These are phyloP conservation scores for Aphanomyces euteiches DNA, from an alignment of 352 stramenopile genomes.

Conservation along the genomic window DNA sequence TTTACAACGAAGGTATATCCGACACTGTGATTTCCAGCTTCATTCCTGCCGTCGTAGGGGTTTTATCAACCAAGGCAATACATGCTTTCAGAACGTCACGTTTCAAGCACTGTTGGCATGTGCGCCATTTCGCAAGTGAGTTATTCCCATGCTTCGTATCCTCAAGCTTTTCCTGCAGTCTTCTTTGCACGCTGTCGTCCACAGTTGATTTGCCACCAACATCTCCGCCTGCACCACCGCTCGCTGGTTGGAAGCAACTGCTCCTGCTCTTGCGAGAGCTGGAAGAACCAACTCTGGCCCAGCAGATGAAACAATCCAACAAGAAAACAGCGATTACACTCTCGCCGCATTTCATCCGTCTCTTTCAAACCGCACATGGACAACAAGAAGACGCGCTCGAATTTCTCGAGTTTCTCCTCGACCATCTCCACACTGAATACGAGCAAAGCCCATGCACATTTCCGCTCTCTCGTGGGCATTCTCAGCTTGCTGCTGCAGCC, in stretches of 20 bases:
- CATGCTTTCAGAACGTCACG: conserved; percentile 86
- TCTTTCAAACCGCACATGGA: conserved; percentile 76
- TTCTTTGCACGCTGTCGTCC: conserved; percentile 65
- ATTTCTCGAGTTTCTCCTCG: conserved; percentile 84
- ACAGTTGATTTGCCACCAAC: conserved; percentile 46
- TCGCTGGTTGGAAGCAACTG: conserved; percentile 57
- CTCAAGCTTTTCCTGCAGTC: conserved; percentile 34
- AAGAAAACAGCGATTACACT: not conserved
- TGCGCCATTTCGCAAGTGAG: conserved; percentile 75
- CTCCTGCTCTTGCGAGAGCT: conserved; percentile 76
- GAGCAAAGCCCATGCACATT: conserved; percentile 51
- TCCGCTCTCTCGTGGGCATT: not conserved
- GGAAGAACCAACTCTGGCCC: conserved; percentile 67
- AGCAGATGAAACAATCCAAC: not conserved
- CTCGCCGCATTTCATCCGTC: conserved; percentile 59
- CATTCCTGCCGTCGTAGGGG: conserved; percentile 36
- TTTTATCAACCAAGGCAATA: conserved; percentile 82
- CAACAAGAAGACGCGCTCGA: conserved; percentile 81
- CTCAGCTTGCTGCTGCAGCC: conserved; percentile 25
- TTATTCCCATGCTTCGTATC: conserved; percentile 6
- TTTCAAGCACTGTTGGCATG: conserved; percentile 78
- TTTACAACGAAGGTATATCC: conserved; percentile 71
- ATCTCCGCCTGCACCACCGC: conserved; percentile 45
- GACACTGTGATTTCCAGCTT: not conserved
- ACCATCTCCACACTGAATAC: conserved; percentile 80